A percentile compares a stretch with the other conserved stretches of the same genome.
These are phyloP conservation scores for Paraphysoderma sedebokerense DNA, from an alignment of 371 early-diverging fungal genomes.

Conservation along the genomic window DNA sequence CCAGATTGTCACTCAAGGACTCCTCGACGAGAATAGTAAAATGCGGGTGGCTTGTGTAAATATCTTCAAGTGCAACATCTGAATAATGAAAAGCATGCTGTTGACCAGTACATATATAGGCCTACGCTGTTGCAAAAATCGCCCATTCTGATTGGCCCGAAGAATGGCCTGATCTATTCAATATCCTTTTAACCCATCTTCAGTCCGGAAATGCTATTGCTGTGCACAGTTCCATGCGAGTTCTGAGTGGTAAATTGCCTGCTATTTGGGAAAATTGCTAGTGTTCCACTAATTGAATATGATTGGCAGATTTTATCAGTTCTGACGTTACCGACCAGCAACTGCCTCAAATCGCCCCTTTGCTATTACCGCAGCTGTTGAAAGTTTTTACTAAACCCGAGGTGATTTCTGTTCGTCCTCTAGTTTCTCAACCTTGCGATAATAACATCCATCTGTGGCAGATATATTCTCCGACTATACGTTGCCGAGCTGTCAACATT, in stretches of 20 bases:
- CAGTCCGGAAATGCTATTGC: slow-evolving; percentile 43
- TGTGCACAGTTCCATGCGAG: slow-evolving; percentile 76
- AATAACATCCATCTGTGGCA: slow-evolving; percentile 2
- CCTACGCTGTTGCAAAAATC: slow-evolving; percentile 70
- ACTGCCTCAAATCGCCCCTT: slow-evolving; percentile 54
- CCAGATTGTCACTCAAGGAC: slow-evolving; percentile 28
- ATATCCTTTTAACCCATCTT: slow-evolving; percentile 48
- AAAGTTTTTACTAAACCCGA: slow-evolving; percentile 42
- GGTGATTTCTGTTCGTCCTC: neutral
- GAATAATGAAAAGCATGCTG: slow-evolving; percentile 8
- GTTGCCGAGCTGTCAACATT: slow-evolving; percentile 59
- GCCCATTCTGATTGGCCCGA: slow-evolving; percentile 89
- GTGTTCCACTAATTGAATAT: no score
- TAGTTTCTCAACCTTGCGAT: neutral
- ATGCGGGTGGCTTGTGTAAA: slow-evolving; percentile 39
- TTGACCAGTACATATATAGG: slow-evolving; percentile 22
- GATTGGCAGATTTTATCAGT: slow-evolving; percentile 49
- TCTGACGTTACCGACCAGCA: slow-evolving; percentile 75
- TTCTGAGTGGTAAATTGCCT: slow-evolving; percentile 30
- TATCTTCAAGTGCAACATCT: slow-evolving; percentile 4
- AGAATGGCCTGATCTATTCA: slow-evolving; percentile 80
- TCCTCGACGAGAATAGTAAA: slow-evolving; percentile 32
- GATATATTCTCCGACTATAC: slow-evolving; percentile 44
- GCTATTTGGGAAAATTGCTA: neutral
- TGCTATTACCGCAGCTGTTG: slow-evolving; percentile 64